Percentiles rank a stretch among this genome's conserved stretches.
phyloP scores from a whole-genome alignment of 2,329 filamentous ascomycete species.

The Diaporthe australafricana region DNA sequence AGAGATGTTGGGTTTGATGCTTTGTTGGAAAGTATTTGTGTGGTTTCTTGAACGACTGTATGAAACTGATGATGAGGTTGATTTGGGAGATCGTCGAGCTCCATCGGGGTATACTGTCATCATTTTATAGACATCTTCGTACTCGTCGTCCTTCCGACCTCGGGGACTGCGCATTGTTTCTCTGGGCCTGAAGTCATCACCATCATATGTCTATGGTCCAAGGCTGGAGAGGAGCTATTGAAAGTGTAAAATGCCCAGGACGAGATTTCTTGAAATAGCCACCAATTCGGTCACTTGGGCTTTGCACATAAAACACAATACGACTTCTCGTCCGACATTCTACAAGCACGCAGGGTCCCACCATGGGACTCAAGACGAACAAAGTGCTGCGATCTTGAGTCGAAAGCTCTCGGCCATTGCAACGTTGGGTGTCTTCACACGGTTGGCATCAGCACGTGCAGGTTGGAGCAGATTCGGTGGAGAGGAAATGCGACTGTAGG shows the following conservation, averaged over 20 bases:
- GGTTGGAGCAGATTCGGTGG: constrained; percentile 1
- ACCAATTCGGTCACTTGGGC: not conserved
- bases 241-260: constrained; percentile 23
- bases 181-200: not conserved
- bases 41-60: not conserved
- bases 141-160: not conserved
- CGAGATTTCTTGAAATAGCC: not conserved
- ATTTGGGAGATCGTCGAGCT: not conserved
- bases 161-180: not conserved
- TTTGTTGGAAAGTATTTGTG: too few species aligned
- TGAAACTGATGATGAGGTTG: not conserved
- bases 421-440: not conserved
- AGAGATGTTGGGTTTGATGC: not conserved
- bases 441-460: constrained; percentile 17
- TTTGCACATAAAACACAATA: not conserved
- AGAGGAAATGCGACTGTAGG: not conserved
- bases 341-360: too few species aligned
- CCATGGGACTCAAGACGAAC: not conserved
- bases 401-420: not conserved
- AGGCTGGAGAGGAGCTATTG: not conserved
- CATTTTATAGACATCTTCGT: not conserved
- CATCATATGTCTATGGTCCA: not conserved
- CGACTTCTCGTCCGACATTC: constrained; percentile 1
- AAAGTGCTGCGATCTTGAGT: not conserved
- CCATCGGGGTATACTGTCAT: not conserved